Conservation (phyloP, 306 rosid species). For the Gastrolobium bilobum region DNA sequence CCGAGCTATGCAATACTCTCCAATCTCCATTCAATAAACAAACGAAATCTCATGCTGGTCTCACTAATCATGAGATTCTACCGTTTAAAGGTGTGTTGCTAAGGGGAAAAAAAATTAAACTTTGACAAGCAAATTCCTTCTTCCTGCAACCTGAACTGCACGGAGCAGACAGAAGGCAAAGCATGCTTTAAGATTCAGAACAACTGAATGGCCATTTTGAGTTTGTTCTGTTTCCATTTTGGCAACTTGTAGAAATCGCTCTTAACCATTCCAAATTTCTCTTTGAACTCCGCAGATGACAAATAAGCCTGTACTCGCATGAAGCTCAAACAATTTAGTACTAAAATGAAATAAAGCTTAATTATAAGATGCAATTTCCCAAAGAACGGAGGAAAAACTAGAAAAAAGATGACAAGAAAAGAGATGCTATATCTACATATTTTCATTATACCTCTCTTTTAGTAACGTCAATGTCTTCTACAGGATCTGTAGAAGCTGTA, state of each 20-base stretch:
- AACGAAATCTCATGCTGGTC: too few relatives aligned
- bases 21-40: too few relatives aligned
- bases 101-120: conserved; percentile 43
- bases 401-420: conserved; percentile 16
- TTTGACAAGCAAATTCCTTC: conserved; percentile 56
- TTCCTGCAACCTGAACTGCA: conserved; percentile 64
- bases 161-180: conserved; percentile 55
- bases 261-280: conserved; percentile 79
- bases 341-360: conserved; percentile 32
- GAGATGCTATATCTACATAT: conserved; percentile 30
- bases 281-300: conserved; percentile 83
- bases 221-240: conserved; percentile 99
- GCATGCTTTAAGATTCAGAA: conserved; percentile 64
- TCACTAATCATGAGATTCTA: too few relatives aligned
- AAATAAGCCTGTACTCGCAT: conserved; percentile 77
- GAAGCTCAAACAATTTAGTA: conserved; percentile 53
- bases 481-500: conserved; percentile 72
- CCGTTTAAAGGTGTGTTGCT: too few relatives aligned
- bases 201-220: conserved; percentile 85
- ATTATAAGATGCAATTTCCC: conserved; percentile 10
- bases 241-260: conserved; percentile 84
- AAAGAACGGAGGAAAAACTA: conserved; percentile 5
- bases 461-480: conserved; percentile 84
- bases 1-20: not conserved
- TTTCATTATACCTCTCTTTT: conserved; percentile 83